Conservation (phyloP, 495 filamentous ascomycete genomes). For the Delitschia confertaspora region DNA sequence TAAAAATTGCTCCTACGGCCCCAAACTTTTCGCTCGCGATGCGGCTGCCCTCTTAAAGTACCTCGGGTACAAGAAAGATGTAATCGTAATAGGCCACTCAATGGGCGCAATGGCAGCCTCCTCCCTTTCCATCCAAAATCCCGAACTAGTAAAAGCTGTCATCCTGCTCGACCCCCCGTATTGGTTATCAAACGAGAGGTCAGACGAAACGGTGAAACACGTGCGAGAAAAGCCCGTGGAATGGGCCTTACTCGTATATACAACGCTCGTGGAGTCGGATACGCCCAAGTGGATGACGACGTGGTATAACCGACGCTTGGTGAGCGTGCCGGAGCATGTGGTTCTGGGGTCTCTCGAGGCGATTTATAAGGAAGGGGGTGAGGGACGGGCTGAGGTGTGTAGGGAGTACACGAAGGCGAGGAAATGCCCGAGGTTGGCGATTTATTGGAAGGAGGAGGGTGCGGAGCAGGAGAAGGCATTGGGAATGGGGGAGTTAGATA, state of each 20-base stretch:
- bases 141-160: slow-evolving; percentile 8
- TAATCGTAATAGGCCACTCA: slow-evolving; percentile 8
- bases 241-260: background rate
- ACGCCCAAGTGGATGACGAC: slow-evolving; percentile 2
- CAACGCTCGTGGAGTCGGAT: background rate
- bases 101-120: slow-evolving; percentile 6
- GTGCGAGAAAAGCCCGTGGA: background rate
- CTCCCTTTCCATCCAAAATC: background rate
- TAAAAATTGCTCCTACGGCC: background rate
- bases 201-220: background rate
- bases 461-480: slow-evolving; percentile 2
- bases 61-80: background rate
- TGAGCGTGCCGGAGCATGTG: slow-evolving; percentile 7
- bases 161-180: slow-evolving; percentile 9
- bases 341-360: background rate
- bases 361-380: background rate
- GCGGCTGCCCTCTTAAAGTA: slow-evolving; percentile 5
- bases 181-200: background rate
- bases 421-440: slow-evolving; percentile 2
- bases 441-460: background rate
- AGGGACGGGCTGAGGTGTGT: slow-evolving; percentile 4
- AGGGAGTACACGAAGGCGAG: slow-evolving; percentile 2
- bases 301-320: slow-evolving; percentile 2
- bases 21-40: background rate
- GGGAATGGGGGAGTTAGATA: background rate